phyloP scores from a whole-genome alignment of 2,329 filamentous ascomycete genomes.

The Fusarium acutatum region DNA sequence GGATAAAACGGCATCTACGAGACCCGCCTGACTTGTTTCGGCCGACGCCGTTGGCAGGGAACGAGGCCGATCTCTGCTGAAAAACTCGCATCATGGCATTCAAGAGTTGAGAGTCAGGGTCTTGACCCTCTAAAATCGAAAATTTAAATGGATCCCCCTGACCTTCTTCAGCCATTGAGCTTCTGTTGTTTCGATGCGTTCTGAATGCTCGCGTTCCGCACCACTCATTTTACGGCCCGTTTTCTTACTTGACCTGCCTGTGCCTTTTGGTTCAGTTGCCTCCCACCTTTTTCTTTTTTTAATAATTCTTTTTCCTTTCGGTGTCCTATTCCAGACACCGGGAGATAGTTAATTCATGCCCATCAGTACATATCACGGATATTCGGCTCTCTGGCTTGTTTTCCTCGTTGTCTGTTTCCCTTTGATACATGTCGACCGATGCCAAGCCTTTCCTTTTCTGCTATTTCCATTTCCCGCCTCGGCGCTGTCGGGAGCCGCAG shows the following conservation, averaged over 20 bases:
- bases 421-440: conserved; percentile 8
- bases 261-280: not conserved
- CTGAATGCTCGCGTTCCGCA: not conserved
- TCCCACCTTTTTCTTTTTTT: not conserved
- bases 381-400: not conserved
- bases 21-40: conserved; percentile 30
- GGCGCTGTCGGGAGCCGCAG: conserved; percentile 29
- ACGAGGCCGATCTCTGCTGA: conserved; percentile 21
- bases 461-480: conserved; percentile 32
- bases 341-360: not conserved
- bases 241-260: not conserved
- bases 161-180: not conserved
- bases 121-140: conserved; percentile 8
- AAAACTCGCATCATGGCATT: conserved; percentile 27
- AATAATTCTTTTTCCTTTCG: not conserved
- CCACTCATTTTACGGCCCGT: conserved; percentile 13
- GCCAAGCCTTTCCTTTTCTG: conserved; percentile 23
- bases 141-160: not conserved
- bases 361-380: not conserved
- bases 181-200: not conserved
- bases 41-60: conserved; percentile 23
- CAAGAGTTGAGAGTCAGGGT: not conserved
- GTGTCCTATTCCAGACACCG: conserved; percentile 34
- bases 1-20: conserved; percentile 38
- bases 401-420: not conserved